Base-by-base conservation (phyloP, 495 filamentous ascomycete genomes). In the Penicillium desertorum region DNA sequence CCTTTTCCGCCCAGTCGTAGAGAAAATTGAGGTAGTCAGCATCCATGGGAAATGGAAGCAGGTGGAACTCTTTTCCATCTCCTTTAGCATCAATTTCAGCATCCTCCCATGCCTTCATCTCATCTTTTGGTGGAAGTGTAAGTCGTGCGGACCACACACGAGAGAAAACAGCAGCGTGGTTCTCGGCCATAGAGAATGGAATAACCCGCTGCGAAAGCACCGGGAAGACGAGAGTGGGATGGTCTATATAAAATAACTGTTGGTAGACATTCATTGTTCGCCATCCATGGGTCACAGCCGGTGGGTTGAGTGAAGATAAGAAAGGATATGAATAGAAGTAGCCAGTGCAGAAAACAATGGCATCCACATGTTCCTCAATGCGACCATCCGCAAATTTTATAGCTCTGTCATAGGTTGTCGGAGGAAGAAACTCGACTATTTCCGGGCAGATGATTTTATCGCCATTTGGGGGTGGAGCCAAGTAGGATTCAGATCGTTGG, bases 221-320 rank as follows among this genome's bases (percentile, higher is more conserved):
- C 0, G 88, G 78, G 60, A 96, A 92, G 2, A 85, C 87, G 4
- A 98, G 74, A 0, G 91, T 93, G 4, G 92, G 90, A 48, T 89
- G 81, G 4, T 82, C 72, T 14, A 81, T 85, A 65, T 88, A 86
- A 68, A 96, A 88, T 5, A 96, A 67, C 53, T 97, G 89, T 56
- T 88, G 79, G 58, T 91, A 96, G 3, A 89, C 62, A 41, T 87
- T 81, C 59, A 82, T 69, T 0, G 88, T 83, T 22, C 88, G 76
- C n/a, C 79, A 80, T 5, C 93, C 93, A 56, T 86, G 76, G 0
- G 79, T 84, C 30, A 92, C 78, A 11, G 90, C 56, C 0, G 83
- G 73, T 0, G 86, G 84, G 12, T 77, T 57, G 6, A 89, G 72
- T 4, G 76, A 75, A 12, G 76, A 71, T 0, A 97, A 72, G 36